phyloP scores from a whole-genome alignment of 495 filamentous ascomycete species.

The Hyaloscypha bicolor region DNA sequence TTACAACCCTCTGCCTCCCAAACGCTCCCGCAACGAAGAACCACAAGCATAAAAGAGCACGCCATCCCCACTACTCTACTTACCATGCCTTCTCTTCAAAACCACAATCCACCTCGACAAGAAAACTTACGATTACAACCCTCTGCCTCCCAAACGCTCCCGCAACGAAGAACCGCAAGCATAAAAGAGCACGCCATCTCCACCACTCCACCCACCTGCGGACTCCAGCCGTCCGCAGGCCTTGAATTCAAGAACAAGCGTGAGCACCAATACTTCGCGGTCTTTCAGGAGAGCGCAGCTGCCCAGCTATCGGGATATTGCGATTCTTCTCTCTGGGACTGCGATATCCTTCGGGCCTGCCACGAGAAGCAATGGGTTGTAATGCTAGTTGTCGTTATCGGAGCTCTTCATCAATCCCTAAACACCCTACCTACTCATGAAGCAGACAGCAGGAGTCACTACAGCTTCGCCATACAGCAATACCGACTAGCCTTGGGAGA shows the following conservation, averaged over 20 bases:
- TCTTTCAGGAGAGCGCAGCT: neutral
- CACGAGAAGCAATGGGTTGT: neutral
- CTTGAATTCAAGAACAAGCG: neutral
- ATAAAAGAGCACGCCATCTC: no score
- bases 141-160: no score
- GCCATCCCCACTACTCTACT: no score
- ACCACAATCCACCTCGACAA: no score
- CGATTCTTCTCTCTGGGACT: neutral
- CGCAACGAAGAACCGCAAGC: no score
- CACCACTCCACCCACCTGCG: no score
- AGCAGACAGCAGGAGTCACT: neutral
- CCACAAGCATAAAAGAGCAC: no score
- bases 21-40: no score
- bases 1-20: no score
- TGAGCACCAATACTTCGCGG: neutral
- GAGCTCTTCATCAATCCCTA: neutral
- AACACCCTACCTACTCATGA: no score
- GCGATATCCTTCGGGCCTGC: neutral
- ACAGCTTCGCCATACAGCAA: neutral
- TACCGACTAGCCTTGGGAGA: neutral
- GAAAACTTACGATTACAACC: no score
- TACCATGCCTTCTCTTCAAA: no score
- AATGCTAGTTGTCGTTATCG: neutral
- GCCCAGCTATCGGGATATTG: neutral
- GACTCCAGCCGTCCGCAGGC: neutral